phyloP scores from a whole-genome alignment of 768 basidiomycete species.

The Boletus insuetus region DNA sequence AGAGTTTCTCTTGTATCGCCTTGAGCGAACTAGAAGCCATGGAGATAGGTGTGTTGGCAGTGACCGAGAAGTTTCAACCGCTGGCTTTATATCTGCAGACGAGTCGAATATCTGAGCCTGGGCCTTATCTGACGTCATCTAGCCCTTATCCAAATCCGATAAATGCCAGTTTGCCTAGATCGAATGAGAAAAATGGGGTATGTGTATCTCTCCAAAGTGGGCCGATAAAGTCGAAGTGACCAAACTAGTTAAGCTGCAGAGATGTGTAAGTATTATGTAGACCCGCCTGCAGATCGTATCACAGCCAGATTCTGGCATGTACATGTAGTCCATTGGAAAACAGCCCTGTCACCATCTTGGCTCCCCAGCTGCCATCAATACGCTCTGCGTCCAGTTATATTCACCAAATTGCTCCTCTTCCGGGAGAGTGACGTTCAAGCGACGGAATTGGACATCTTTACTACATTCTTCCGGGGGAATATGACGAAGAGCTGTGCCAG shows the following conservation, averaged over 20 bases:
- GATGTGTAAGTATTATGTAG: constrained; percentile 13
- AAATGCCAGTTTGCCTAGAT: not conserved
- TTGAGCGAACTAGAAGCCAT: constrained; percentile 50
- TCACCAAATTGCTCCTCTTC: constrained; percentile 42
- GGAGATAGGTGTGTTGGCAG: constrained; percentile 9
- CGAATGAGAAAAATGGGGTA: constrained; percentile 16
- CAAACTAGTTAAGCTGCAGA: constrained; percentile 17
- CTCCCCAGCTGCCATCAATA: constrained; percentile 67
- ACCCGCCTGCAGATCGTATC: constrained; percentile 34
- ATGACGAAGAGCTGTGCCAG: constrained; percentile 1
- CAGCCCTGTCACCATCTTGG: constrained; percentile 28
- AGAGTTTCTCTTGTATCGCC: constrained; percentile 73
- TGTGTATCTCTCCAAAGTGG: constrained; percentile 15
- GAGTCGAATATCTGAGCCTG: not conserved
- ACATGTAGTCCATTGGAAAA: constrained; percentile 11
- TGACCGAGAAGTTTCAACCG: not conserved
- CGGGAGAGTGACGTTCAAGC: constrained; percentile 25
- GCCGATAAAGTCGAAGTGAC: constrained; percentile 8
- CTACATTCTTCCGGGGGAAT: constrained; percentile 20
- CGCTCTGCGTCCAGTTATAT: constrained; percentile 74
- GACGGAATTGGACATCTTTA: constrained; percentile 24
- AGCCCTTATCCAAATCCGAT: constrained; percentile 10
- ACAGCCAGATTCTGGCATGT: constrained; percentile 18
- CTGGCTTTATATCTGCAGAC: constrained; percentile 7
- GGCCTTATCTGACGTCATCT: constrained; percentile 23